Percentiles rank a stretch among this genome's conserved stretches.
Evolutionary conservation across 306 rosid genomes (phyloP).

Genomic region (Pueraria montana): DNA sequence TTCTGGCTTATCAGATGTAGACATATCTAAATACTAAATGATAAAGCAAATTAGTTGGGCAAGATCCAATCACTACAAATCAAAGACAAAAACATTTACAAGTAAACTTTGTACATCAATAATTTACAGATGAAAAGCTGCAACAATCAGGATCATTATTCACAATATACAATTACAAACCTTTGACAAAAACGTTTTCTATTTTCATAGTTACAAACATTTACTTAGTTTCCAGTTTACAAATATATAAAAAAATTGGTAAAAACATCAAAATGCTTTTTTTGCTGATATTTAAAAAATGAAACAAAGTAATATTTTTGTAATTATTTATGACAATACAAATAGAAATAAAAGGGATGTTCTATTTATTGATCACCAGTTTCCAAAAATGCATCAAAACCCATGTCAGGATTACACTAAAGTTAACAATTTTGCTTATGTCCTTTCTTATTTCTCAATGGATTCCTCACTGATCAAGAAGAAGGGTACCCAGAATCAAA

Average conservation of each 20-base stretch:
- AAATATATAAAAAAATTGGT: not conserved
- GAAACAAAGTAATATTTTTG: not conserved
- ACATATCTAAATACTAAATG: constrained; percentile 54
- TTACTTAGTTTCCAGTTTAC: not conserved
- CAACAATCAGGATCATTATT: constrained; percentile 7
- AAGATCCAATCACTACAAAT: constrained; percentile 27
- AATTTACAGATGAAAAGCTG: not conserved
- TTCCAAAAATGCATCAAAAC: constrained; percentile 9
- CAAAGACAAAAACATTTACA: constrained; percentile 1
- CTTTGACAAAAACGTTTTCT: not conserved
- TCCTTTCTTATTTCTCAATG: not conserved
- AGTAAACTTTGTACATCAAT: not conserved
- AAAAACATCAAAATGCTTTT: not conserved
- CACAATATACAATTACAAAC: not conserved
- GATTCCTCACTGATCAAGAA: constrained; percentile 6
- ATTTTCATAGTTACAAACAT: not conserved
- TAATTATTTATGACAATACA: not conserved
- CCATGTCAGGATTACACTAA: not conserved
- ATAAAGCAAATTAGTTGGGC: constrained; percentile 24
- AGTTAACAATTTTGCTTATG: not conserved
- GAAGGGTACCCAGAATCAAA: constrained; percentile 11
- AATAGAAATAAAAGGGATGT: not conserved
- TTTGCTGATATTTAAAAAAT: not conserved
- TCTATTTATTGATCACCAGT: not conserved
- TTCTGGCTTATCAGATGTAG: constrained; percentile 61